Conservation (phyloP, 164 flowering plant genomes). For the Macadamia integrifolia region DNA sequence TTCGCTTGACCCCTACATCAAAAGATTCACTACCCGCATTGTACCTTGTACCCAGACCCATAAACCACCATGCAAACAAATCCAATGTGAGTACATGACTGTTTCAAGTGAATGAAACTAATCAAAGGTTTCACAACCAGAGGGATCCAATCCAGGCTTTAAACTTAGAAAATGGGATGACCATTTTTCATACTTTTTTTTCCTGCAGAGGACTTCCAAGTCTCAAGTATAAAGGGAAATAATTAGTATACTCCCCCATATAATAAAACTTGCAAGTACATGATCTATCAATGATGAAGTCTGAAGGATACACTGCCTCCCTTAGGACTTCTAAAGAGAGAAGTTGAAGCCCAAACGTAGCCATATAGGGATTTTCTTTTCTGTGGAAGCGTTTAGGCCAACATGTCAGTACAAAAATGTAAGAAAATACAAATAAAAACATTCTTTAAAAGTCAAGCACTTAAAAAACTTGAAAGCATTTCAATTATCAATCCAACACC, state of each 20-base stretch:
- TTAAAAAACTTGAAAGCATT: too few relatives aligned
- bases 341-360: conserved; percentile 65
- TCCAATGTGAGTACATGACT: not conserved
- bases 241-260: not conserved
- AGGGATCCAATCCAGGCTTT: not conserved
- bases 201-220: not conserved
- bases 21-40: too few relatives aligned
- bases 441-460: not conserved
- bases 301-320: conserved; percentile 94
- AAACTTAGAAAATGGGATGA: not conserved
- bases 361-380: conserved; percentile 32
- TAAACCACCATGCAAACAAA: not conserved
- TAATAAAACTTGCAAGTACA: not conserved
- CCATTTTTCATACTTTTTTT: not conserved
- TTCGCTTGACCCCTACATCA: too few relatives aligned
- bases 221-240: not conserved
- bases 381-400: conserved; percentile 35
- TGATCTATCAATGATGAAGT: conserved; percentile 1
- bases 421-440: not conserved
- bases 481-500: too few relatives aligned
- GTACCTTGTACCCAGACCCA: too few relatives aligned
- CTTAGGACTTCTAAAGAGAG: conserved; percentile 83
- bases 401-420: not conserved
- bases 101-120: not conserved
- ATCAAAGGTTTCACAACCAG: not conserved